phyloP scores from a whole-genome alignment of 805 yeast species.

The Myxozyma mucilagina region DNA sequence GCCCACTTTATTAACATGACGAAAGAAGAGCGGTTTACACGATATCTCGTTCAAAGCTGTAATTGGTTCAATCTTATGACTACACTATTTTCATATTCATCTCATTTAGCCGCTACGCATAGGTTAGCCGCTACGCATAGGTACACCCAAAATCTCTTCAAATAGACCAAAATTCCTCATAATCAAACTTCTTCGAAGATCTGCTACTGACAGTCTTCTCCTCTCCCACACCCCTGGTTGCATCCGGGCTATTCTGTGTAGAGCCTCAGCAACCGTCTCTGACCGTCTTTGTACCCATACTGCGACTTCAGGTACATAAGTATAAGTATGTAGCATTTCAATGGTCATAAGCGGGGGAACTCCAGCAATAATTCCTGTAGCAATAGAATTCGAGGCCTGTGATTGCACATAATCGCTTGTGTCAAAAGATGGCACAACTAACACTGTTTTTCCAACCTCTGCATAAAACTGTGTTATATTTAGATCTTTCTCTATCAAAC shows the following conservation, averaged over 20 bases:
- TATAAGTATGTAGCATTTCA: slow-evolving; percentile 7
- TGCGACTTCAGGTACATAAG: slow-evolving; percentile 5
- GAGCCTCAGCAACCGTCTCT: slow-evolving; percentile 17
- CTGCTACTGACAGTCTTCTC: not conserved
- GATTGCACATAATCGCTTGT: slow-evolving; percentile 4
- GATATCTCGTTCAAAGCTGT: not conserved
- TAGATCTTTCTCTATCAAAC: not conserved
- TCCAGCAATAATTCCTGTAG: slow-evolving; percentile 21
- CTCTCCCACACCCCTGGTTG: slow-evolving; percentile 8
- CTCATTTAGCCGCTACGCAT: not conserved
- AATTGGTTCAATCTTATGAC: not conserved
- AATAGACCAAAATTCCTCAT: slow-evolving; percentile 3
- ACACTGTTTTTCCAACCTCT: slow-evolving; percentile 10
- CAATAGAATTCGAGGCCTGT: slow-evolving; percentile 19
- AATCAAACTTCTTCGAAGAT: slow-evolving; percentile 4
- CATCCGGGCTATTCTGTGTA: slow-evolving; percentile 8
- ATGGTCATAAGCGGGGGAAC: slow-evolving; percentile 14
- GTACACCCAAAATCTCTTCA: not conserved
- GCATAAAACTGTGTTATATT: slow-evolving; percentile 8
- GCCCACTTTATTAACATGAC: not conserved
- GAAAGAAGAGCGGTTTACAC: not conserved
- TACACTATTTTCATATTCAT: not conserved
- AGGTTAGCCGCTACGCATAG: not conserved
- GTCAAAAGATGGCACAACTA: slow-evolving; percentile 15
- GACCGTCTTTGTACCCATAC: slow-evolving; percentile 19